phyloP scores from a whole-genome alignment of 257 asterid species.

The Primulina eburnea region DNA sequence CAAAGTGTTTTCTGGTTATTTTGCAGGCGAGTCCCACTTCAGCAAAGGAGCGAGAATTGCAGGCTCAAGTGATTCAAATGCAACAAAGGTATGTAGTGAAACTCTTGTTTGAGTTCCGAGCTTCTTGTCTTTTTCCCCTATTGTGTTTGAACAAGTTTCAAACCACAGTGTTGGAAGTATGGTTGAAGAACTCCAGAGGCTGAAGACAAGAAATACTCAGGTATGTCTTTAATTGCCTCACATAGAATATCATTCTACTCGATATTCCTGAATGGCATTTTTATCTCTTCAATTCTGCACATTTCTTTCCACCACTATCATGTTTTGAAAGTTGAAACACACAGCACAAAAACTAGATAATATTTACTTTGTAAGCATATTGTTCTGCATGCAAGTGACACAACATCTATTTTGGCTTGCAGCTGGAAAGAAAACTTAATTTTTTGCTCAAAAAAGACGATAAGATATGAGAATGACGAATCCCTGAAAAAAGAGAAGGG shows the following conservation, averaged over 20 bases:
- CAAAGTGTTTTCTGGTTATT: not conserved
- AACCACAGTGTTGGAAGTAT: slow-evolving; percentile 66
- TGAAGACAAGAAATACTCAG: slow-evolving; percentile 68
- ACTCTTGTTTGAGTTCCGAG: not conserved
- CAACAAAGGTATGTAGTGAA: slow-evolving; percentile 69
- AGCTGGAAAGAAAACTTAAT: slow-evolving; percentile 69
- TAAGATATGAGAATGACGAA: slow-evolving; percentile 31
- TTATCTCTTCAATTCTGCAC: slow-evolving; percentile 1
- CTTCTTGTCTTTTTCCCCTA: slow-evolving; percentile 10
- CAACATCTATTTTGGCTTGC: slow-evolving; percentile 21
- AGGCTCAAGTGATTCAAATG: slow-evolving; percentile 73
- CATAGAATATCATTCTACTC: not conserved
- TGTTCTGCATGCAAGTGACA: not conserved
- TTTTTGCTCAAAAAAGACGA: slow-evolving; percentile 50
- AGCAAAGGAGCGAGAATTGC: slow-evolving; percentile 68
- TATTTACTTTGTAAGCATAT: not conserved
- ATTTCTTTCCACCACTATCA: not conserved
- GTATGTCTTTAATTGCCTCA: slow-evolving; percentile 32
- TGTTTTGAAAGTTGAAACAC: not conserved
- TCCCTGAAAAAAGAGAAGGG: not conserved
- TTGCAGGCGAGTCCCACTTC: slow-evolving; percentile 44
- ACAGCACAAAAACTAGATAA: not conserved
- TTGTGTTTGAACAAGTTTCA: slow-evolving; percentile 27
- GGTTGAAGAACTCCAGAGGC: slow-evolving; percentile 84
- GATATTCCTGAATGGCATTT: not conserved